Evolutionary conservation across 1,139 yeast genomes (phyloP).

Genomic region (Hemisphaericaspora xylofermentans): DNA sequence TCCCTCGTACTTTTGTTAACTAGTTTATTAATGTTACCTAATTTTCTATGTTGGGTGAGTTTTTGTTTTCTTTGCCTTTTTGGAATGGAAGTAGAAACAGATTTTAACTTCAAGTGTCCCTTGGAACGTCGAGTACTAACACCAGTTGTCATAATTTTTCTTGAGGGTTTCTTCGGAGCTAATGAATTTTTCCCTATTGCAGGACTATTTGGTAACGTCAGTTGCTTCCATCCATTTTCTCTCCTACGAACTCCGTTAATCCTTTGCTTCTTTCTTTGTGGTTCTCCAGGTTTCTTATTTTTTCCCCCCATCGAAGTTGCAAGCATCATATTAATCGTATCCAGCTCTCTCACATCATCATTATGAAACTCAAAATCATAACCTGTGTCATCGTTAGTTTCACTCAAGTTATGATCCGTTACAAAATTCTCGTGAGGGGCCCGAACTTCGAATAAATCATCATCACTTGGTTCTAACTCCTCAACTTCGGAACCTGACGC

Average conservation of each 20-base stretch:
- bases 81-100: background rate
- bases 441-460: background rate
- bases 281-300: background rate
- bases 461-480: background rate
- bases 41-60: background rate
- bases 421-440: background rate
- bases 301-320: constrained; percentile 6
- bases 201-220: background rate
- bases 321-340: constrained; percentile 22
- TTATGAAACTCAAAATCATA: constrained; percentile 2
- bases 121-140: background rate
- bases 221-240: background rate
- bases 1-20: constrained; percentile 12
- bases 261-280: constrained; percentile 3
- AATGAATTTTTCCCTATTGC: background rate
- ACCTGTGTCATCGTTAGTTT: constrained; percentile 3
- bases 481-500: constrained; percentile 5
- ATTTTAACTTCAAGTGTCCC: background rate
- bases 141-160: too few species aligned
- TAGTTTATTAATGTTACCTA: constrained; percentile 1
- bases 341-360: constrained; percentile 20
- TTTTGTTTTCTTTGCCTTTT: background rate
- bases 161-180: background rate
- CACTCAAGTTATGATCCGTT: background rate
- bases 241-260: background rate